phyloP scores from a whole-genome alignment of 495 filamentous ascomycete genomes.

The Podospora fimiseda region DNA sequence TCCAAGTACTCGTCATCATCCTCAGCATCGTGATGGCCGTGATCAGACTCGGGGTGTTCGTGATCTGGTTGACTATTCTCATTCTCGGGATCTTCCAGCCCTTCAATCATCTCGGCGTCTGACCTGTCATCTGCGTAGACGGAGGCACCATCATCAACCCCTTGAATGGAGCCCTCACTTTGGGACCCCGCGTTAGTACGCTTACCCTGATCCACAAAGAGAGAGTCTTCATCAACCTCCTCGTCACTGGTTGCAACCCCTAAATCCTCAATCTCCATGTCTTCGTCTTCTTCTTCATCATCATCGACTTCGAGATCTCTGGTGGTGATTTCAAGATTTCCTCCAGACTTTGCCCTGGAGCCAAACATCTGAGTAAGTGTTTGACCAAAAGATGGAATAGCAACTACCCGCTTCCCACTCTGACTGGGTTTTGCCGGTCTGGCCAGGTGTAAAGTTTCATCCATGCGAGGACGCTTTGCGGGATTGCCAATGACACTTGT shows the following conservation, averaged over 20 bases:
- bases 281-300: slow-evolving; percentile 20
- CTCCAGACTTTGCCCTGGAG: slow-evolving; percentile 50
- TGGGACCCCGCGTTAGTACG: not conserved
- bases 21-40: slow-evolving; percentile 17
- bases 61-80: not conserved
- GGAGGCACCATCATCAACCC: not conserved
- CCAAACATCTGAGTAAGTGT: slow-evolving; percentile 64
- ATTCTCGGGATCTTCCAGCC: slow-evolving; percentile 1
- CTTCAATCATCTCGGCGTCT: not conserved
- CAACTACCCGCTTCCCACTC: slow-evolving; percentile 5
- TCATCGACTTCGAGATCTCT: slow-evolving; percentile 24
- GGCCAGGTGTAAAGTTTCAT: slow-evolving; percentile 6
- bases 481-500: slow-evolving; percentile 45
- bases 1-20: slow-evolving; percentile 27
- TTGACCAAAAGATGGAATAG: slow-evolving; percentile 52
- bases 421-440: slow-evolving; percentile 6
- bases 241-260: not conserved
- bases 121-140: not conserved
- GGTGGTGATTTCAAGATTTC: slow-evolving; percentile 19
- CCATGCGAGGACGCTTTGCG: slow-evolving; percentile 33
- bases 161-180: not conserved
- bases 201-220: slow-evolving; percentile 19
- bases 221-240: slow-evolving; percentile 18
- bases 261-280: slow-evolving; percentile 19
- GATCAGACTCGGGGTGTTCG: not conserved